A percentile compares a stretch with the other conserved stretches of the same genome.
These are phyloP conservation scores for Ophidiomyces ophidiicola DNA, from an alignment of 2,329 filamentous ascomycete species.

Conservation along the genomic window DNA sequence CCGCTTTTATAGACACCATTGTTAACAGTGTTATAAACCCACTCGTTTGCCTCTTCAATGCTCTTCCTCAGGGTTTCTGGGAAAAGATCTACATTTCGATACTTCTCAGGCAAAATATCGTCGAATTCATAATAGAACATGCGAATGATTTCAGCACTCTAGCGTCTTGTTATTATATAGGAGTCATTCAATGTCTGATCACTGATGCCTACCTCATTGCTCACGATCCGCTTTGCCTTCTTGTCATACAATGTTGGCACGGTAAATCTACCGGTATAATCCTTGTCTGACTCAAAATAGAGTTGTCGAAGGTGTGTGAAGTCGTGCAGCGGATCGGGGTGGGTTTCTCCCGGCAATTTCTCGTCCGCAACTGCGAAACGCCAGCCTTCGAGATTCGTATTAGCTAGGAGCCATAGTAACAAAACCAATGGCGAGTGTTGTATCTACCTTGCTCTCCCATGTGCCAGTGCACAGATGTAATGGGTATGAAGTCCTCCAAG, in stretches of 20 bases:
- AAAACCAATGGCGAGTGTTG: neutral
- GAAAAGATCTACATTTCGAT: constrained; percentile 53
- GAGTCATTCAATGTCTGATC: neutral
- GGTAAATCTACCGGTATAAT: constrained; percentile 70
- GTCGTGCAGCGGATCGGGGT: constrained; percentile 46
- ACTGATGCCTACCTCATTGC: constrained; percentile 56
- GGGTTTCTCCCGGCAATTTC: constrained; percentile 40
- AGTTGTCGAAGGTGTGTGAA: constrained; percentile 65
- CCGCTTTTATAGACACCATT: constrained; percentile 50
- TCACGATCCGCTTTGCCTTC: constrained; percentile 62
- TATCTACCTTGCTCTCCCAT: constrained; percentile 51
- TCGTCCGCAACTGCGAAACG: constrained; percentile 61
- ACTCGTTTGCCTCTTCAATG: constrained; percentile 67
- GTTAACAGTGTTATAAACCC: constrained; percentile 58
- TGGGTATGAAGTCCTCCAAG: constrained; percentile 67
- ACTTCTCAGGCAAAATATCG: constrained; percentile 48
- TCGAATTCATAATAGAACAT: constrained; percentile 82
- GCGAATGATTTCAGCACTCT: constrained; percentile 72
- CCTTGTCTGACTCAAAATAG: constrained; percentile 61
- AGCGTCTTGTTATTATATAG: neutral
- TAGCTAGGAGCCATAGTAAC: neutral
- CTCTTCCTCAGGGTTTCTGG: constrained; percentile 49
- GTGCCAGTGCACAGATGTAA: constrained; percentile 87
- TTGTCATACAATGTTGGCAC: constrained; percentile 72
- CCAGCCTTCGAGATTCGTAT: constrained; percentile 49